phyloP scores from a whole-genome alignment of 257 asterid genomes.

The Forsythia viridissima region DNA sequence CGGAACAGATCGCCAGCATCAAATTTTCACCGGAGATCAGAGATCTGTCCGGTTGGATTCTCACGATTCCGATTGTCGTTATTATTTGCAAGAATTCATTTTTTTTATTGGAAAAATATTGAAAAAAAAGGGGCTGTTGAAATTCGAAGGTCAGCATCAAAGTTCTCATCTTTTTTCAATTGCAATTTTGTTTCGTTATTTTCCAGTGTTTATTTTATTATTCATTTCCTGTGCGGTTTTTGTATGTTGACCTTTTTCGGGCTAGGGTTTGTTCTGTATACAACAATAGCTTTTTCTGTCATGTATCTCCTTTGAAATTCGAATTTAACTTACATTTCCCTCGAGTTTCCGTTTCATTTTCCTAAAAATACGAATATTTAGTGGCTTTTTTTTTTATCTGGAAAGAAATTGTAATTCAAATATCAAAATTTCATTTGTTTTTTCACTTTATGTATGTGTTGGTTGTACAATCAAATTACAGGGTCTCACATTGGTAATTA shows the following conservation, averaged over 20 bases:
- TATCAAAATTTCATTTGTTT: neutral
- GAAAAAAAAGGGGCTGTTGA: neutral
- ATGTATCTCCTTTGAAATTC: neutral
- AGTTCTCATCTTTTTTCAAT: neutral
- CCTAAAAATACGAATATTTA: neutral
- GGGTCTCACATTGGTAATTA: neutral
- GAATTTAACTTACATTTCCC: neutral
- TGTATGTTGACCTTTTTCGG: neutral
- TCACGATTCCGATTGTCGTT: slow-evolving; percentile 5
- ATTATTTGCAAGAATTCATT: neutral
- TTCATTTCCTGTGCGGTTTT: neutral
- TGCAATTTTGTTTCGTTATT: neutral
- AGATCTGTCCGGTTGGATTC: slow-evolving; percentile 43
- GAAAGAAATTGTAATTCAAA: neutral
- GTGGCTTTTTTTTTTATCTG: neutral
- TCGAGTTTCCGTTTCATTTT: too few relatives aligned
- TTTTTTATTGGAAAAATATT: neutral
- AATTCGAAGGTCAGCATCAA: slow-evolving; percentile 1
- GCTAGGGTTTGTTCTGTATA: neutral
- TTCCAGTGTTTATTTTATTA: neutral
- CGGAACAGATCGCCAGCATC: slow-evolving; percentile 21
- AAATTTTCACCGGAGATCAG: slow-evolving; percentile 29
- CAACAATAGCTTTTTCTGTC: neutral
- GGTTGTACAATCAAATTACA: neutral
- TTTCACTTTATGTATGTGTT: neutral